Base-by-base conservation (phyloP, 805 yeast genomes). In the Phaffomyces opuntiae region DNA sequence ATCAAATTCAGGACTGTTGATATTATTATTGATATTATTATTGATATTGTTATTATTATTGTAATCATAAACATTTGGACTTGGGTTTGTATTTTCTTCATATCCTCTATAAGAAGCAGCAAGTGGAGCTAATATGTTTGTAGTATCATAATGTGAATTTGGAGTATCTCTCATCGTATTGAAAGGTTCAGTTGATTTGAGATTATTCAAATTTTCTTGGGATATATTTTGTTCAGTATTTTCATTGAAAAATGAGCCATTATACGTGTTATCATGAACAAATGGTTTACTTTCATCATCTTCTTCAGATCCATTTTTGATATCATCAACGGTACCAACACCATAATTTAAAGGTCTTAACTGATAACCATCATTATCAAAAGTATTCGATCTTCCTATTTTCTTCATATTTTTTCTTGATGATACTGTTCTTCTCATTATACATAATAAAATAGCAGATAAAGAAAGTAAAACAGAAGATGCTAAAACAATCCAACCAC, bases 401-500 rank as follows among this genome's bases (percentile, higher is more conserved):
- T 44, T 49, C 38, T 50, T 50, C 39, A 49, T 42, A 0, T 49
- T 55, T 19, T 52, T 55, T 55, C 63, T 55, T 0, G 63, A 59
- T 1, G 75, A 72, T 5, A 80, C 75, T 0, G 85, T 74, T 53
- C 96, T 69, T 57, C 90, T 78, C 69, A 83, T 73, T 44, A 86
- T 72, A 61, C 96, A 87, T 17, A 85, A 64, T 51, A 82, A 60
- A 2, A 88, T 74, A 1, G 87, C 80, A 27, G 78, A 72, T 2
- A 82, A 51, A 0, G 91, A 83, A 39, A 81, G 70, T 31, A 82
- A 61, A 2, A 83, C 75, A 0, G 93, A 77, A 1, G 91, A 77
- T 0, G 78, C 79, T 25, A 90, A 66, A 48, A 86, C 75, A 42
- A 84, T 67, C 97, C 97, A 91, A 25, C 96, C 96, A 39, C 83